Base-by-base conservation (phyloP, 108 stramenopile genomes). In the Skeletonema menzelii region DNA sequence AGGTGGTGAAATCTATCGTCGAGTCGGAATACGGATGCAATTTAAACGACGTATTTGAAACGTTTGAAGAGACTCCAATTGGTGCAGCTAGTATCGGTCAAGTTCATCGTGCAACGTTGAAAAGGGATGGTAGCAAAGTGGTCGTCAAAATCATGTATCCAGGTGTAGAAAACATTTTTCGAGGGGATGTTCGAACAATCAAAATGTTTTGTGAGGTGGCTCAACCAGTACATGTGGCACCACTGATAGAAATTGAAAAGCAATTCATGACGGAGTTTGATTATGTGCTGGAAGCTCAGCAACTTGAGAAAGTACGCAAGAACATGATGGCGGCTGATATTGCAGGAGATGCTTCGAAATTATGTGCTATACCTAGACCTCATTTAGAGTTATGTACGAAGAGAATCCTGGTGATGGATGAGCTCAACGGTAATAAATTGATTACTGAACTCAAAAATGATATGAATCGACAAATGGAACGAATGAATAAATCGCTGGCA, bases 201-300 rank as follows among this genome's bases (percentile, higher is more conserved):
- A 87, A 88, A 70, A 69, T 88, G 61, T 95, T 93, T 80, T 73
- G 80, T 35, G 82, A 88, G 75, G 69, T 97, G 28, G 96, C 96
- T 14, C 90, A 97, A 57, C 91, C 96, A 11, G 90, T 93, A 7
- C 89, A 95, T 72, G 92, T 91, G 7, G 88, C 95, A 6, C 87
- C 91, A 0, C 59, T 97, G 19, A 83, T 88, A 28, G 96, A 97
- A 77, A 87, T 98, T 30, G 91, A 95, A 68, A 85, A 83, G 27
- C 98, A 98, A 73, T 97, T 97, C 69, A 86, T 88, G 82, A 93
- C 88, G 12, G 98, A 98, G 65, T 98, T 98, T 75, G 97, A 98
- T 77, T 98, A 97, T 82, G 56, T 58, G 17, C 62, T 74, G 56
- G 96, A 97, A 77, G 89, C 86, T 27, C 31, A 67, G 55, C 86